Evolutionary conservation across 768 basidiomycete genomes (phyloP), one percentile per base, ranked within the genome.

Genomic region (Harrya chromipes): DNA sequence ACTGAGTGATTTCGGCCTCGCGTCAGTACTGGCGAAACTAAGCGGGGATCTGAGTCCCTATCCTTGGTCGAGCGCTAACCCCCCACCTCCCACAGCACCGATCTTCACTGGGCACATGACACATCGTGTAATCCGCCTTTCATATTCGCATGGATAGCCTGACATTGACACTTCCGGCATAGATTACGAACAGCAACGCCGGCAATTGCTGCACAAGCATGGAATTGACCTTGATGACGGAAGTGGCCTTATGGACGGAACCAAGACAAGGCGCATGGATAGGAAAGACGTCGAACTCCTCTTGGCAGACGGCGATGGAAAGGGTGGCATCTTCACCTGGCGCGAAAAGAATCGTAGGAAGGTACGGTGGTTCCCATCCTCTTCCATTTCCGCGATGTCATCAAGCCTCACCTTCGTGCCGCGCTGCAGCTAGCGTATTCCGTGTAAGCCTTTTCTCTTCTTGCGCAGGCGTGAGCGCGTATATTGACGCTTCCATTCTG

Each of bases 91-190:
- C 46, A 60, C 66, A 92, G 89, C 47, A 90, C 91, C 50, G 88
- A 94, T 75, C 78, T 93, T 51, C 94, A 95, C 70, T 97, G 94
- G 94, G 90, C 92, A 19, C 94, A 97, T 70, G 94, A 98, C 70
- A 94, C 92, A 23, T 86, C 86, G 48, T 94, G 90, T 91, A 55
- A 57, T 70, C 52, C 42, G 6, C 33, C 40, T 17, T 38, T 53
- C 40, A 46, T 48, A 16, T 50, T 41, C 38, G 19, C 47, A 45
- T 39, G 44, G 47, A 19, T 41, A 26, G 37, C 19, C 21, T 43
- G 23, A 38, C 9, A 46, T 56, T 66, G 47, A 67, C 49, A 23
- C 53, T 49, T 44, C 35, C 26, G 26, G 40, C 31, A 38, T 53
- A 92, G 90, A 98, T 75, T 98, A 93, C 69, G 94, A 97, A 61